phyloP scores from a whole-genome alignment of 768 basidiomycete species.

The Pleurotus cornucopiae region DNA sequence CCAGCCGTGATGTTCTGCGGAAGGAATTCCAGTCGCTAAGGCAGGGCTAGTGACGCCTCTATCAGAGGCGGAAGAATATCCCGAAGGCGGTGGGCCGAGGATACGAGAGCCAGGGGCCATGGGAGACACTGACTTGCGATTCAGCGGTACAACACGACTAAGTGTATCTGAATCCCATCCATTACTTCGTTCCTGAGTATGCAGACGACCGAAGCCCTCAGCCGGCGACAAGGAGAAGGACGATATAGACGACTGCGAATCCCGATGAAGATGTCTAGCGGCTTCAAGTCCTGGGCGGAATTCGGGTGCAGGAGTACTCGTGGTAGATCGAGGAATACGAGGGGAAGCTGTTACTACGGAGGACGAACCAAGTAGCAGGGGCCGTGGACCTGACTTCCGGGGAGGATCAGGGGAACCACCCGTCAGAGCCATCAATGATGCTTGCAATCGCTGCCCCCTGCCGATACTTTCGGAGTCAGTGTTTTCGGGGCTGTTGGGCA shows the following conservation, averaged over 20 bases:
- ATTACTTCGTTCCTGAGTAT: slow-evolving; percentile 37
- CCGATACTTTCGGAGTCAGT: slow-evolving; percentile 25
- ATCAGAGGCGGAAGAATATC: slow-evolving; percentile 39
- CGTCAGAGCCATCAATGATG: slow-evolving; percentile 41
- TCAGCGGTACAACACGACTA: slow-evolving; percentile 60
- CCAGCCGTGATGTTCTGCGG: neutral
- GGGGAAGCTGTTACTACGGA: slow-evolving; percentile 33
- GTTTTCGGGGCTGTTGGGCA: slow-evolving; percentile 28
- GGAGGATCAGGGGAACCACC: slow-evolving; percentile 21
- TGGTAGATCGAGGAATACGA: slow-evolving; percentile 28
- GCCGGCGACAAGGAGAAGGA: slow-evolving; percentile 50
- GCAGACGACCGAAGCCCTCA: slow-evolving; percentile 33
- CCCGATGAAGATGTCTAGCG: slow-evolving; percentile 36
- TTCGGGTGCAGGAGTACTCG: slow-evolving; percentile 27
- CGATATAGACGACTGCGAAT: slow-evolving; percentile 61
- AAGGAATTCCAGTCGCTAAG: slow-evolving; percentile 12
- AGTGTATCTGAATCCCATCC: slow-evolving; percentile 48
- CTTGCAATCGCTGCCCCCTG: slow-evolving; percentile 34
- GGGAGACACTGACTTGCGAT: slow-evolving; percentile 66
- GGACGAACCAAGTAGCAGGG: slow-evolving; percentile 58
- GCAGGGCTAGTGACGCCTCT: slow-evolving; percentile 28
- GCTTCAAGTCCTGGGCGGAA: slow-evolving; percentile 48
- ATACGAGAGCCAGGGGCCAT: slow-evolving; percentile 56
- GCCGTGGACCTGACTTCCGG: slow-evolving; percentile 56
- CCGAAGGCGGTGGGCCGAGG: slow-evolving; percentile 29